These are phyloP conservation scores for Fremontodendron californicum DNA, from an alignment of 345 rosid genomes.

Conservation along the genomic window DNA sequence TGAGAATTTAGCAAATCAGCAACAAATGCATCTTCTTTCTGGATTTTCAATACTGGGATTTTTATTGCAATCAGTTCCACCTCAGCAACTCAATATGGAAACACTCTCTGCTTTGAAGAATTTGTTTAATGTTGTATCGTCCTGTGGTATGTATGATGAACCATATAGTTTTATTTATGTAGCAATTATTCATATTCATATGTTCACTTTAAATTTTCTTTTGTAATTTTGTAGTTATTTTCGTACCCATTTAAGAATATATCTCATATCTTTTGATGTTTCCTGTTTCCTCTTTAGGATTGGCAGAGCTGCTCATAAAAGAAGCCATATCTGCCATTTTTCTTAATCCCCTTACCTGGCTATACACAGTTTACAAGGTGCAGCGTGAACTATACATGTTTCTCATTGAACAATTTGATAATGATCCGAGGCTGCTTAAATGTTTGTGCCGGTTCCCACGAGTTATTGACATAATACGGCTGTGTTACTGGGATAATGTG, in stretches of 20 bases:
- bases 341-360: slow-evolving; percentile 87
- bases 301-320: slow-evolving; percentile 71
- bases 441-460: slow-evolving; percentile 78
- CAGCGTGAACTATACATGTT: slow-evolving; percentile 96
- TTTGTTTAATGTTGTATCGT: slow-evolving; percentile 65
- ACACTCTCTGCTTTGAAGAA: slow-evolving; percentile 87
- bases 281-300: slow-evolving; percentile 40
- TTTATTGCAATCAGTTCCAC: slow-evolving; percentile 82
- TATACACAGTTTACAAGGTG: slow-evolving; percentile 72
- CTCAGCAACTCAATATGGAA: slow-evolving; percentile 84
- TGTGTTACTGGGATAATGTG: slow-evolving; percentile 78
- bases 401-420: slow-evolving; percentile 80
- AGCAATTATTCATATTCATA: background rate
- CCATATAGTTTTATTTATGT: background rate
- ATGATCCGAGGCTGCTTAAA: slow-evolving; percentile 70
- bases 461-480: slow-evolving; percentile 69
- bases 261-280: slow-evolving; percentile 3
- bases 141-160: slow-evolving; percentile 58
- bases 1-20: slow-evolving; percentile 87
- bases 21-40: slow-evolving; percentile 90
- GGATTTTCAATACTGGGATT: slow-evolving; percentile 89
- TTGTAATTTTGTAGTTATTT: slow-evolving; percentile 2
- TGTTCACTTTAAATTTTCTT: background rate
- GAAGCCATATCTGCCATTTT: slow-evolving; percentile 84
- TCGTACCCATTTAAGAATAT: slow-evolving; percentile 2